Evolutionary conservation across 148 eudicot species (phyloP), one percentile per base, ranked within the genome.

Genomic region (Nyssa sinensis): DNA sequence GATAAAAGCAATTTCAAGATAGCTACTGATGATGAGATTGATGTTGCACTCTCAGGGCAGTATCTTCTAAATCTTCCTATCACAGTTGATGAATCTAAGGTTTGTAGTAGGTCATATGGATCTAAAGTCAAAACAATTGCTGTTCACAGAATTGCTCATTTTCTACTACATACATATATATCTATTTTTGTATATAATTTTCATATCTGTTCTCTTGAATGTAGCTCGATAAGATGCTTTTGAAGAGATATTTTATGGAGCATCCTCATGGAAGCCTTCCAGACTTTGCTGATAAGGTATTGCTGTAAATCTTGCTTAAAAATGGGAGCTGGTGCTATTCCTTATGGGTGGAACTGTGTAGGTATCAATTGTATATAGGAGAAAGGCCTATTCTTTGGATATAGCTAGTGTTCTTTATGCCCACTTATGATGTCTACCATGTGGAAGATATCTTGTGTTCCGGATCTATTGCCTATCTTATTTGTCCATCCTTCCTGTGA

Each of bases 61-160:
- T 95, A 95, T 86, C 96, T 90, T 74, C 74, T 92, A 70, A 86
- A 95, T 84, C 99, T 95, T 79, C 99, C 97, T 10, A 92, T 95
- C 59, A 74, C 85, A 68, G 99, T 95, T 62, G 96, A 95, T 79
- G 99, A 95, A 75, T 87, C 97, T 35, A 95, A 89, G 92, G 98
- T 92, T 47, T 25, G 27, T n/a, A 4, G 14, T 34, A 59, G 17
- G 29, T 37, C 30, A 23, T 34, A 7, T 31, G 37, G 19, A 32
- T 60, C 28, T 49, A 13, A 47, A 44, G 4, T 28, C 13, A 51
- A 32, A 14, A 32, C 24, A 19, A 53, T 16, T 1, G 14, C 34
- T 63, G 49, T 73, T 35, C 47, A 16, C 32, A 30, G 7, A 49
- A 35, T 19, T 73, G 27, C 37, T 74, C 7, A 44, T 74, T 67